Percentiles rank a stretch among this genome's conserved stretches.
These are phyloP conservation scores for Canariomyces notabilis DNA, from an alignment of 2,329 filamentous ascomycete species.

Conservation along the genomic window DNA sequence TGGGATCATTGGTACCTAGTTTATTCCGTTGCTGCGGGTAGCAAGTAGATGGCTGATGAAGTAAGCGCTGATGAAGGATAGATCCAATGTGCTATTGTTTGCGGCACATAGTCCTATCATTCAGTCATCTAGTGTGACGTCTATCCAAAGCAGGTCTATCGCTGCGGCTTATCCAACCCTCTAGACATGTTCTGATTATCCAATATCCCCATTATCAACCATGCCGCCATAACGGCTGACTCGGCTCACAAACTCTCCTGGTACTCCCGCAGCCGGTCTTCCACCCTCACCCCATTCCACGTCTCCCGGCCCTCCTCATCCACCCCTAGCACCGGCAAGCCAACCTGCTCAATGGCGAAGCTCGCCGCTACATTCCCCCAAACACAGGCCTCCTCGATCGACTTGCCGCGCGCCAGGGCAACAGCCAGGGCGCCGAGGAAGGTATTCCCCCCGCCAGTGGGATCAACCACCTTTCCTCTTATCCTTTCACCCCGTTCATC, in stretches of 20 bases:
- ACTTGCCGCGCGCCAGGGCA: conserved; percentile 54
- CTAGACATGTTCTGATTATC: too few species aligned
- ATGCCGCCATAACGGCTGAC: too few species aligned
- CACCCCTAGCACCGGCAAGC: conserved; percentile 59
- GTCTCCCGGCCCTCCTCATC: conserved; percentile 46
- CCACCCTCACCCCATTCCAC: conserved; percentile 56
- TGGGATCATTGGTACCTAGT: background rate
- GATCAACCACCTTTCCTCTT: conserved; percentile 66
- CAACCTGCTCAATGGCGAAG: conserved; percentile 92
- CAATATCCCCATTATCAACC: too few species aligned
- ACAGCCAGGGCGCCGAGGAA: conserved; percentile 65
- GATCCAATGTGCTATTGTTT: too few species aligned
- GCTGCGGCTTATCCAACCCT: too few species aligned
- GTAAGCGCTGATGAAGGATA: too few species aligned
- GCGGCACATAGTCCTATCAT: too few species aligned
- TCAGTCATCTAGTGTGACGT: too few species aligned
- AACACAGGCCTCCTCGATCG: conserved; percentile 63
- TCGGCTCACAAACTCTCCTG: conserved; percentile 32
- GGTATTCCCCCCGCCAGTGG: conserved; percentile 89
- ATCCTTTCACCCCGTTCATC: conserved; percentile 11
- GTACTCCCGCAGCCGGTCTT: conserved; percentile 50
- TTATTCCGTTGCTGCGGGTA: too few species aligned
- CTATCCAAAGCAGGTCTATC: too few species aligned
- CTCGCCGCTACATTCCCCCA: conserved; percentile 82
- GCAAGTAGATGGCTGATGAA: too few species aligned